Evolutionary conservation across 2,329 filamentous ascomycete genomes (phyloP), one percentile per base, ranked within the genome.

Genomic region (Beauveria bassiana): DNA sequence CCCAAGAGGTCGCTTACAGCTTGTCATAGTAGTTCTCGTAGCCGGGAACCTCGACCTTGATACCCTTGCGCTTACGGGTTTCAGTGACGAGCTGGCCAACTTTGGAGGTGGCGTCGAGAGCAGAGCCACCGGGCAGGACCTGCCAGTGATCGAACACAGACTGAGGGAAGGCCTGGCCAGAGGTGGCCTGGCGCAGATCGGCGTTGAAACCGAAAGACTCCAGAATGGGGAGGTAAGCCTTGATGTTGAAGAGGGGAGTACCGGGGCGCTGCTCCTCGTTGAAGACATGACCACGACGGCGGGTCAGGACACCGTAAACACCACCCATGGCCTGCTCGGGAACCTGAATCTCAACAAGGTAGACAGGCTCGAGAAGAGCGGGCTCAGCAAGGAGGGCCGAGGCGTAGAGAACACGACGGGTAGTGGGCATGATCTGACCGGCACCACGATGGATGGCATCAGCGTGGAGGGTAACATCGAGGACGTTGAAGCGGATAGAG

Each of bases 391-490:
- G 86, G 68, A 99, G 89, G 68, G 91, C 81, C 69, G 95, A 84
- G 73, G 95, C 95, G 82, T 96, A 98, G 74, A 99, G 84, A 72
- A 96, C 95, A 89, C 95, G 95, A 83, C 95, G 92, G 72, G 95
- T 86, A 74, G 95, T 98, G 71, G 95, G 95, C 77, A 99, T 99
- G 80, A 99, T 85, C 83, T 99, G 95, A 78, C 95, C 95, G 86
- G 91, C 93, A 86, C 95, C 95, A 89, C 95, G 93, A 83, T 99
- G 95, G 72, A 99, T 99, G 73, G 95, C 93, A 89, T 99, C 95
- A 74, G 95, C 92, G 86, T 99, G 95, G 66, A 99, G 91, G 72
- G 95, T 99, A 71, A 99, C 95, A 90, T 99, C 95, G 77, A 97
- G 87, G 78, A 99, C 88, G 89, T 99, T 99, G 87, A 96, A 99